Conservation (phyloP, 495 filamentous ascomycete genomes). For the Aspergillus asperescens region DNA sequence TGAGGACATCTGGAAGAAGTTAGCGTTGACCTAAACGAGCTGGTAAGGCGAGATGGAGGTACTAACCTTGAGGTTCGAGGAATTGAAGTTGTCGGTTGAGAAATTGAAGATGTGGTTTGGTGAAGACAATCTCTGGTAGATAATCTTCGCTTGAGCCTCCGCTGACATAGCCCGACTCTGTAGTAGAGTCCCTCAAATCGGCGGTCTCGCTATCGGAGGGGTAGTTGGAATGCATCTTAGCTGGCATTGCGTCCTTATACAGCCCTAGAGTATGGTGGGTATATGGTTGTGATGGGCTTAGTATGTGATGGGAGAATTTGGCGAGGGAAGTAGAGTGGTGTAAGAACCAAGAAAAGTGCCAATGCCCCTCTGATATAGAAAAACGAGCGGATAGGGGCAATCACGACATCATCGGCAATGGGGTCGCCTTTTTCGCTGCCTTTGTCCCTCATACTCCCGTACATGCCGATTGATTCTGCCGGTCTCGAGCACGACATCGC, state of each 20-base stretch:
- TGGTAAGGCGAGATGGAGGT: not conserved
- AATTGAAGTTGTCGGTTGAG: slow-evolving; percentile 82
- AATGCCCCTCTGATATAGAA: slow-evolving; percentile 29
- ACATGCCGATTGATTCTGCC: slow-evolving; percentile 32
- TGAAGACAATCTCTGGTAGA: slow-evolving; percentile 76
- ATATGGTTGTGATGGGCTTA: not conserved
- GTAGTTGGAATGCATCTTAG: slow-evolving; percentile 37
- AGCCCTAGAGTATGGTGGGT: slow-evolving; percentile 1
- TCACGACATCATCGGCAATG: slow-evolving; percentile 34
- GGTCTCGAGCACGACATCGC: slow-evolving; percentile 33
- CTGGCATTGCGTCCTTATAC: slow-evolving; percentile 35
- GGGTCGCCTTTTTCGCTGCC: slow-evolving; percentile 22
- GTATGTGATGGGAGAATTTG: slow-evolving; percentile 6
- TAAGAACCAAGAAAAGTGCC: slow-evolving; percentile 20
- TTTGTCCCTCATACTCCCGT: slow-evolving; percentile 24
- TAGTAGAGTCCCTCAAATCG: slow-evolving; percentile 35
- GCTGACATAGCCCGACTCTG: slow-evolving; percentile 93
- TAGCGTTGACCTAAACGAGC: slow-evolving; percentile 17
- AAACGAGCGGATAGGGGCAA: slow-evolving; percentile 27
- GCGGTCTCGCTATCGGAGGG: slow-evolving; percentile 36
- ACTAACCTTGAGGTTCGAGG: slow-evolving; percentile 67
- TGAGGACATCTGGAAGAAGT: slow-evolving; percentile 65
- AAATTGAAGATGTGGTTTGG: slow-evolving; percentile 80
- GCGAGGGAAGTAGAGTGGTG: slow-evolving; percentile 13
- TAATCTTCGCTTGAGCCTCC: slow-evolving; percentile 60